These are phyloP conservation scores for Diplodia seriata DNA, from an alignment of 2,329 filamentous ascomycete species.

Conservation along the genomic window DNA sequence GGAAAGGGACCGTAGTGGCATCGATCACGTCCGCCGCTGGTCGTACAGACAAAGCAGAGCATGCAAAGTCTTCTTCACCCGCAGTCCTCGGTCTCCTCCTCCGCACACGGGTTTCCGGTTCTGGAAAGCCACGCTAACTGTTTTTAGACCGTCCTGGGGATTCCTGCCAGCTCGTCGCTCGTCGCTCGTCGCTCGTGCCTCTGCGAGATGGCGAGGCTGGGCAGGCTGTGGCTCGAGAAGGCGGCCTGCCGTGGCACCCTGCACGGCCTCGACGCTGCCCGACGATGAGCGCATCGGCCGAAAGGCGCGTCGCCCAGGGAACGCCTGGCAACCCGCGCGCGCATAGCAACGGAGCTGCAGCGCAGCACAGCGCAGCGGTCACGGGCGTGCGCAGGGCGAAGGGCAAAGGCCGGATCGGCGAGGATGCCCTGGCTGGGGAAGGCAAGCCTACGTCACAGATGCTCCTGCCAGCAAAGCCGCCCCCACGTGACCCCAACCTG, in stretches of 20 bases:
- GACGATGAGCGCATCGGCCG: conserved; percentile 8
- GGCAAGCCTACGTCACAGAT: conserved; percentile 12
- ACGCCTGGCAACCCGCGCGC: background rate
- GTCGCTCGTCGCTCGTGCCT: background rate
- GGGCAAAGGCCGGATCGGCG: background rate
- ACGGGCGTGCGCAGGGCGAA: background rate
- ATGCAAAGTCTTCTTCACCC: background rate
- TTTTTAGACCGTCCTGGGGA: background rate
- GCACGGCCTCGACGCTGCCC: conserved; percentile 15
- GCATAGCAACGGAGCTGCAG: background rate
- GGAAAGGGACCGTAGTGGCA: no score
- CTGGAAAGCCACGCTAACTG: conserved; percentile 1
- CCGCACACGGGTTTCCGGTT: background rate
- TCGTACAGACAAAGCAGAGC: background rate
- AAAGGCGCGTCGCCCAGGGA: background rate
- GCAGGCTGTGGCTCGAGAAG: conserved; percentile 9
- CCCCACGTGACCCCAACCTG: conserved; percentile 11
- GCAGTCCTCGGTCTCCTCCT: background rate
- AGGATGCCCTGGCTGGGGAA: background rate
- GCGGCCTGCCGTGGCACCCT: conserved; percentile 1
- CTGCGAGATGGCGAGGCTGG: background rate
- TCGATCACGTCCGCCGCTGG: no score
- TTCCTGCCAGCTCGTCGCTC: no score
- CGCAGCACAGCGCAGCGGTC: background rate
- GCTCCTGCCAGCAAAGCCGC: conserved; percentile 18